phyloP scores from a whole-genome alignment of 2,329 filamentous ascomycete genomes.

The Madurella fahalii region DNA sequence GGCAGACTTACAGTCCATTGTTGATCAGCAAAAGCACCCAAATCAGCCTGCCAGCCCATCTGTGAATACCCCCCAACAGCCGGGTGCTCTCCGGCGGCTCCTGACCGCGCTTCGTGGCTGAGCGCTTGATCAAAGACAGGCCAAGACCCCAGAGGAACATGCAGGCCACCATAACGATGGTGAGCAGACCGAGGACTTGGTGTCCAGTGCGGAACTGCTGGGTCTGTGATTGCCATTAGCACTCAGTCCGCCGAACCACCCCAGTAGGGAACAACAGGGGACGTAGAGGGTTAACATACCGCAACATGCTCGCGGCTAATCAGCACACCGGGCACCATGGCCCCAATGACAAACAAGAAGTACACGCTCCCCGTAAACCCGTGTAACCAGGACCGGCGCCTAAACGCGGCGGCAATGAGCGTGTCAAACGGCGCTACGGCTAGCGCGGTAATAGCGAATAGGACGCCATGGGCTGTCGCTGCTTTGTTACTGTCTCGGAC shows the following conservation, averaged over 20 bases:
- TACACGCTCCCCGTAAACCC: constrained; percentile 17
- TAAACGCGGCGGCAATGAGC: constrained; percentile 19
- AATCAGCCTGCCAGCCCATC: constrained; percentile 22
- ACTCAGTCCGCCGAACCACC: background rate
- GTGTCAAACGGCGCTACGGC: constrained; percentile 25
- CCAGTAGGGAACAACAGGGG: background rate
- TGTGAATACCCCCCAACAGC: constrained; percentile 18
- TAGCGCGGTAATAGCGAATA: constrained; percentile 24
- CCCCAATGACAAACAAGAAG: constrained; percentile 23
- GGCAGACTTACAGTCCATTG: constrained; percentile 25
- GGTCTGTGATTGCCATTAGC: constrained; percentile 17
- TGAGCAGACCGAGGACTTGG: constrained; percentile 26
- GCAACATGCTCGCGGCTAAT: constrained; percentile 21
- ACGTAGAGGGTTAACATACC: constrained; percentile 5
- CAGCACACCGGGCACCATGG: constrained; percentile 24
- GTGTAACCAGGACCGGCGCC: constrained; percentile 21
- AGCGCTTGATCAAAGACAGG: constrained; percentile 14
- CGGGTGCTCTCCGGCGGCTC: constrained; percentile 14
- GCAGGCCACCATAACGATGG: constrained; percentile 20
- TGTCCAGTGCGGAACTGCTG: constrained; percentile 23
- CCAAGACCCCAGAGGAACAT: constrained; percentile 21
- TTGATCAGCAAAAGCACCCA: constrained; percentile 27
- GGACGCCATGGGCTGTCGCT: constrained; percentile 25
- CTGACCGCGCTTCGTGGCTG: constrained; percentile 16
- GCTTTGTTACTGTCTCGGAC: constrained; percentile 13